These are phyloP conservation scores for Delonix regia DNA, from an alignment of 306 rosid species.

Conservation along the genomic window DNA sequence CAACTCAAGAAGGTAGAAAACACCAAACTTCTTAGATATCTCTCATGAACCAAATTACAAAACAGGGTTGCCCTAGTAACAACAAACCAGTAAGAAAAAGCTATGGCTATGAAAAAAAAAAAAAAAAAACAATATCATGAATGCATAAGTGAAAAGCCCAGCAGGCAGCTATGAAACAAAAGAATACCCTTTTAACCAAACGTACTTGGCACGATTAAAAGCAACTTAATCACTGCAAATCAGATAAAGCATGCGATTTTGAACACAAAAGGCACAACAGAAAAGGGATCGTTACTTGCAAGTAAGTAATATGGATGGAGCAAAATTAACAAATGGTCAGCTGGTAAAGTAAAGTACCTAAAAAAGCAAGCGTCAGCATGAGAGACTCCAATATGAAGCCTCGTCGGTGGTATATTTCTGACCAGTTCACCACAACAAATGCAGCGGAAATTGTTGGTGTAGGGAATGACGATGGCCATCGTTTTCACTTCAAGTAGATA, in stretches of 20 bases:
- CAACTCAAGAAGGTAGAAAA: conserved; percentile 28
- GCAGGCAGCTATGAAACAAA: conserved; percentile 15
- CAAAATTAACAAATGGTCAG: not conserved
- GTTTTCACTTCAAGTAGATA: conserved; percentile 8
- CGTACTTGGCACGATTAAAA: not conserved
- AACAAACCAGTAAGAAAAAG: conserved; percentile 37
- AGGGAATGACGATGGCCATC: conserved; percentile 36
- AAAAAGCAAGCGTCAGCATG: not conserved
- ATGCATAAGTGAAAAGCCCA: conserved; percentile 16
- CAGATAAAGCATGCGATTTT: not conserved
- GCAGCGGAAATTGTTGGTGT: conserved; percentile 16
- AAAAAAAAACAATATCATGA: not conserved
- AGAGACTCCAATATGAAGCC: conserved; percentile 12
- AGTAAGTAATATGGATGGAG: conserved; percentile 18
- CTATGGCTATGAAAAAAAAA: conserved; percentile 4
- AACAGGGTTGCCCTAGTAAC: conserved; percentile 37
- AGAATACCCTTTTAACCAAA: not conserved
- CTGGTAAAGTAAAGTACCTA: not conserved
- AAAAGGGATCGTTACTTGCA: not conserved
- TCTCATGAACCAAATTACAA: conserved; percentile 38
- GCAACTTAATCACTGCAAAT: conserved; percentile 5
- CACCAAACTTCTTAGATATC: conserved; percentile 29
- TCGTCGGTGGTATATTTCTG: conserved; percentile 32
- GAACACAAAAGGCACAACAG: not conserved
- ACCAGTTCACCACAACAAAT: conserved; percentile 44